Evolutionary conservation across 2,329 filamentous ascomycete genomes (phyloP).

Genomic region (Cercospora janseana): DNA sequence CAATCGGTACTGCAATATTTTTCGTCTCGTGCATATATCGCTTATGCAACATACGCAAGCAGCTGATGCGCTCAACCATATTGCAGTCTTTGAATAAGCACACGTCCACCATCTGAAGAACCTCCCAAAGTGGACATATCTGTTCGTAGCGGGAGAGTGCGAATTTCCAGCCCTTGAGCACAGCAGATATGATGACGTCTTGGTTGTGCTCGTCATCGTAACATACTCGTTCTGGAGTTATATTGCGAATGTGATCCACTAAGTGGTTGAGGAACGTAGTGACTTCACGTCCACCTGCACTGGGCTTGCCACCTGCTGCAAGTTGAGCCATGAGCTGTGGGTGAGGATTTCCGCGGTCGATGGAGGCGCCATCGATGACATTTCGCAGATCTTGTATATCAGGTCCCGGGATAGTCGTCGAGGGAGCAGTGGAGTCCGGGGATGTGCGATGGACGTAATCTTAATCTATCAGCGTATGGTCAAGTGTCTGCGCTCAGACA

Average conservation of each 20-base stretch:
- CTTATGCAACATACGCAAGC: slow-evolving; percentile 27
- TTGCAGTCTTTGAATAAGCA: slow-evolving; percentile 28
- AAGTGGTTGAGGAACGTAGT: slow-evolving; percentile 27
- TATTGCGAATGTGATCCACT: slow-evolving; percentile 26
- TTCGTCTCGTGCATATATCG: slow-evolving; percentile 27
- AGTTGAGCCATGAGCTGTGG: slow-evolving; percentile 20
- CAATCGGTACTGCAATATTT: slow-evolving; percentile 20
- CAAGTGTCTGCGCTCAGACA: not conserved
- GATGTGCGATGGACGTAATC: not conserved
- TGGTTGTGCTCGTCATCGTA: slow-evolving; percentile 28
- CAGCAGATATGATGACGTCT: slow-evolving; percentile 24
- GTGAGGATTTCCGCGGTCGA: slow-evolving; percentile 3
- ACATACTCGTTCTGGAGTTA: slow-evolving; percentile 22
- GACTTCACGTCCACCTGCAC: slow-evolving; percentile 22
- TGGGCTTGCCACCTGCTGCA: slow-evolving; percentile 17
- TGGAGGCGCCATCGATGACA: not conserved
- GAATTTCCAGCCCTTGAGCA: slow-evolving; percentile 26
- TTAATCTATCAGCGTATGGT: not conserved
- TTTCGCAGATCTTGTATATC: slow-evolving; percentile 1
- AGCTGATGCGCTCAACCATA: slow-evolving; percentile 25
- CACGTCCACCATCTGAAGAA: slow-evolving; percentile 25
- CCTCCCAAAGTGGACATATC: slow-evolving; percentile 26
- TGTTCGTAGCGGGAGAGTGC: slow-evolving; percentile 25
- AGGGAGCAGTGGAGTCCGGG: not conserved
- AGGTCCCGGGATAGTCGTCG: not conserved